A percentile compares a stretch with the other conserved stretches of the same genome.
phyloP scores from a whole-genome alignment of 2,329 filamentous ascomycete genomes.

The Colletotrichum liriopes region DNA sequence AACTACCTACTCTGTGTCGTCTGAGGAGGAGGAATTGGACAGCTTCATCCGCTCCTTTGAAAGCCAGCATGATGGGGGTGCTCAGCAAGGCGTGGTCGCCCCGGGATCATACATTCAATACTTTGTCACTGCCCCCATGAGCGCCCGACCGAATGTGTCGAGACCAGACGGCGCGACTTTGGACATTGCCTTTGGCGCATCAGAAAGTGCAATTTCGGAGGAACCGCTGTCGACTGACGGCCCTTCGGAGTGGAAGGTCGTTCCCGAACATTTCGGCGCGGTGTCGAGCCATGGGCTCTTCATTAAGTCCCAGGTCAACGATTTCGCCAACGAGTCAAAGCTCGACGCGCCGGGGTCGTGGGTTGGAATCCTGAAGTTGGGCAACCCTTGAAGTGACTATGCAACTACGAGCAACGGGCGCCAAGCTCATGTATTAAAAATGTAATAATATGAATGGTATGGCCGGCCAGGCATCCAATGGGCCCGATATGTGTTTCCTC shows the following conservation, averaged over 20 bases:
- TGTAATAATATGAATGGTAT: background rate
- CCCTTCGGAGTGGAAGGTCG: constrained; percentile 46
- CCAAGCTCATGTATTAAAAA: constrained; percentile 16
- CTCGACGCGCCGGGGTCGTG: constrained; percentile 64
- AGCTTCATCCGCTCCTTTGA: constrained; percentile 61
- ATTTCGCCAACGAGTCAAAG: constrained; percentile 54
- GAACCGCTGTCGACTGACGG: constrained; percentile 25
- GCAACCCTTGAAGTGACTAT: background rate
- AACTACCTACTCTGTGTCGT: constrained; percentile 62
- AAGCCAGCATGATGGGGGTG: constrained; percentile 48
- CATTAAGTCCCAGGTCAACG: constrained; percentile 47
- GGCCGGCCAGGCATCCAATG: too few species aligned
- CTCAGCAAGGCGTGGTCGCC: constrained; percentile 70
- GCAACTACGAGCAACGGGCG: background rate
- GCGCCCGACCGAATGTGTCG: constrained; percentile 39
- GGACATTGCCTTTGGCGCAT: constrained; percentile 54
- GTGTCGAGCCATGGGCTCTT: constrained; percentile 74
- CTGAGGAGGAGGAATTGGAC: constrained; percentile 67
- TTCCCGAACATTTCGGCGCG: constrained; percentile 71
- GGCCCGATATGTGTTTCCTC: background rate
- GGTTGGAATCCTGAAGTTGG: constrained; percentile 11
- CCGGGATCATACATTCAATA: constrained; percentile 79
- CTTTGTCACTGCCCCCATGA: constrained; percentile 62
- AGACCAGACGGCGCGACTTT: constrained; percentile 28
- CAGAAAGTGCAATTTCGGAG: constrained; percentile 42